These are phyloP conservation scores for Backusella tuberculispora DNA, from an alignment of 192 early-diverging fungal genomes.

Conservation along the genomic window DNA sequence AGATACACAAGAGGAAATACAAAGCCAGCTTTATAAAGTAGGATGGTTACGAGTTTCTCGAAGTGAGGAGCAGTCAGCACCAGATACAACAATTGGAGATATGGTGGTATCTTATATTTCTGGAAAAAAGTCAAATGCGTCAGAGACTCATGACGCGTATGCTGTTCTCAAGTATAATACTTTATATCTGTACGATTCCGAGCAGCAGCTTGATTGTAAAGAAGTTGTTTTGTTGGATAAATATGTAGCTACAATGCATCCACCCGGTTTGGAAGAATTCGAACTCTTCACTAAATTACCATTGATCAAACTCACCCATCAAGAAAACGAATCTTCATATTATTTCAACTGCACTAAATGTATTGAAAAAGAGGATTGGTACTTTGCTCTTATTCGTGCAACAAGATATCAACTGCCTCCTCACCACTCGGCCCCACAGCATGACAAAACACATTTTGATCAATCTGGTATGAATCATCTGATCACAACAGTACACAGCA, in stretches of 20 bases:
- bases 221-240: slow-evolving; percentile 75
- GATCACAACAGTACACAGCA: slow-evolving; percentile 55
- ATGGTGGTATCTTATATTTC: slow-evolving; percentile 45
- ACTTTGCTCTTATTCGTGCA: slow-evolving; percentile 79
- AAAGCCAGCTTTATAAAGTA: slow-evolving; percentile 41
- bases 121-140: slow-evolving; percentile 39
- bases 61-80: slow-evolving; percentile 21
- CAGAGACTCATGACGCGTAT: slow-evolving; percentile 62
- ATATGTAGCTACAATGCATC: slow-evolving; percentile 62
- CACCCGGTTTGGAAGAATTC: slow-evolving; percentile 57
- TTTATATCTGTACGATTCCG: slow-evolving; percentile 85
- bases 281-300: slow-evolving; percentile 65
- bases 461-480: slow-evolving; percentile 50
- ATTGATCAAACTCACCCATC: slow-evolving; percentile 53
- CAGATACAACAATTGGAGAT: slow-evolving; percentile 38
- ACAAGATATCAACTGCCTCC: slow-evolving; percentile 48
- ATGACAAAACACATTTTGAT: slow-evolving; percentile 53
- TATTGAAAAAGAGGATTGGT: slow-evolving; percentile 90
- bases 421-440: not conserved
- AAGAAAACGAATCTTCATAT: slow-evolving; percentile 48
- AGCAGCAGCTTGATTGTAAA: slow-evolving; percentile 75
- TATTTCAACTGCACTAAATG: slow-evolving; percentile 58
- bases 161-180: slow-evolving; percentile 78
- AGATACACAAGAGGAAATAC: slow-evolving; percentile 6
- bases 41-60: slow-evolving; percentile 48